A percentile compares a stretch with the other conserved stretches of the same genome.
These are phyloP conservation scores for Chrysanthemum makinoi DNA, from an alignment of 129 eudicot genomes.

Conservation along the genomic window DNA sequence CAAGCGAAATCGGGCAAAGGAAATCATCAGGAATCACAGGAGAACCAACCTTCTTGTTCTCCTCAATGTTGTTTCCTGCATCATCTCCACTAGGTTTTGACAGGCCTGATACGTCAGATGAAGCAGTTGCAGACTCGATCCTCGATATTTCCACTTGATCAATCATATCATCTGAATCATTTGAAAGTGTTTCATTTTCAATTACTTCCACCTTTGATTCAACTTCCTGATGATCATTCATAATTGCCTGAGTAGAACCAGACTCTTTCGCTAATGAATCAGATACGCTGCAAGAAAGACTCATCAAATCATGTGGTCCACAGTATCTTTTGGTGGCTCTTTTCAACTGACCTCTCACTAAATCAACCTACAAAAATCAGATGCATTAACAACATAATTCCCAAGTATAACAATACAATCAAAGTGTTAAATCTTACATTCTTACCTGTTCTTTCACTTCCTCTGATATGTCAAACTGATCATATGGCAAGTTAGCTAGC, in stretches of 20 bases:
- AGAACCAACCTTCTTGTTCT: conserved; percentile 48
- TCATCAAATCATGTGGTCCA: conserved; percentile 34
- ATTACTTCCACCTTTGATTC: conserved; percentile 29
- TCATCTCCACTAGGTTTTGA: conserved; percentile 28
- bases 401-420: background rate
- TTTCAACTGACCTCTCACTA: conserved; percentile 59
- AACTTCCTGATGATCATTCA: conserved; percentile 47
- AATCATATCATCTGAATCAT: conserved; percentile 30
- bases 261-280: conserved; percentile 46
- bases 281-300: conserved; percentile 38
- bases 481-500: conserved; percentile 54
- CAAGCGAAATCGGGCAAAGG: conserved; percentile 82
- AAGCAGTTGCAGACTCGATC: conserved; percentile 24
- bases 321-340: conserved; percentile 62
- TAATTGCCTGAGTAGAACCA: conserved; percentile 29
- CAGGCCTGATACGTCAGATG: conserved; percentile 23
- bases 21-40: conserved; percentile 68
- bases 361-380: conserved; percentile 51
- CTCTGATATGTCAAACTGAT: conserved; percentile 73
- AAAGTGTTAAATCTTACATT: conserved; percentile 1
- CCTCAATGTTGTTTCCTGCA: conserved; percentile 32
- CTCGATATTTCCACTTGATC: background rate
- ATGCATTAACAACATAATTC: background rate
- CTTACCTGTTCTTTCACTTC: conserved; percentile 93
- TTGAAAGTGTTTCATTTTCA: conserved; percentile 26